Evolutionary conservation across 2,329 filamentous ascomycete genomes (phyloP), one percentile per base, ranked within the genome.

Genomic region (Pyricularia grisea): DNA sequence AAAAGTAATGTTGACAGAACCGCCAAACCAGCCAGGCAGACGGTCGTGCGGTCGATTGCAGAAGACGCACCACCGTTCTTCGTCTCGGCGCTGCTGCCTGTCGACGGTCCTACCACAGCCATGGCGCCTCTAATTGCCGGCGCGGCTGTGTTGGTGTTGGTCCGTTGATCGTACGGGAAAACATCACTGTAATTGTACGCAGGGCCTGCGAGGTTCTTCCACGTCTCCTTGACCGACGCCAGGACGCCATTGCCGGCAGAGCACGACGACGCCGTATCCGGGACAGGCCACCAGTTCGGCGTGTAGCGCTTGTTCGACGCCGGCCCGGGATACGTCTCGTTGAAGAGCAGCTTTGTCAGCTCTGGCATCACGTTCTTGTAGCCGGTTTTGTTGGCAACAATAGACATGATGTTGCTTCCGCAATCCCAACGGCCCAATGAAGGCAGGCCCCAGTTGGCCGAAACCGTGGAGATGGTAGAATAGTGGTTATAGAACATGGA

Each of bases 401-500:
- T 27, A 17, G 65, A 36, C 20, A 79, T 79, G 67, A 83, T 81
- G 71, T 81, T 69, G 36, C 65, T 66, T 31, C 58, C 68, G 60
- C 68, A 69, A 66, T 69, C 68, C 68, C 68, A 83, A 28, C 81
- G 74, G 3, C 81, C 81, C 11, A 83, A 75, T 67, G 78, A 76
- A 0, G 79, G 79, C 11, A 82, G 74, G 12, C 73, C 77, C 80
- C 80, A 83, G 71, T 83, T 83, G 61, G 78, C 77, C 28, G 66
- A 68, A 64, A 70, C 70, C 17, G 70, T 69, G 10, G 68, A 55
- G 31, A 70, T 68, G 63, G 68, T 69, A 3, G 68, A 69, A 71
- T 80, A 83, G 71, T 83, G 81, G 2, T 78, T 82, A 70, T 83
- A 83, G 66, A 81, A 84, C 20, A 81, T 84, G 67, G 77, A 73